Evolutionary conservation across 2,329 filamentous ascomycete species (phyloP), one percentile per base, ranked within the genome.

Genomic region (Ceratocystis colombiana): DNA sequence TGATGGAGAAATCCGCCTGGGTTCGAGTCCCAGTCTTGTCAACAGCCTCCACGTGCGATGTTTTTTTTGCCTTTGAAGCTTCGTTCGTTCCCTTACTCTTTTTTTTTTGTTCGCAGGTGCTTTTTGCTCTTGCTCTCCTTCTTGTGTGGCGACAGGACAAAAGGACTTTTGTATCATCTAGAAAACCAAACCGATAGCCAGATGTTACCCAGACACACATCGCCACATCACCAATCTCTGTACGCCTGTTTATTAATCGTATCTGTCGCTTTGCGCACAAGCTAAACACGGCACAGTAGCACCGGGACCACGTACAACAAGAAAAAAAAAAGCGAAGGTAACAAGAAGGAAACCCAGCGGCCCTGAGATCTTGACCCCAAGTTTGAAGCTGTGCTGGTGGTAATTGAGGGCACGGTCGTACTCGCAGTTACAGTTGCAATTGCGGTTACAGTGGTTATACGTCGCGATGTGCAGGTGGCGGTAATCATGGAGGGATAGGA

Each of bases 1-100:
- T 67, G 65, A 67, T 67, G 65, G 65, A 67, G 65, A 64, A 67
- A 67, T 67, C 65, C 65, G 65, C 65, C 65, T 67, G 65, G 65
- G 65, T 67, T 67, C 65, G 65, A 67, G 65, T 67, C 65, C 65
- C 65, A 67, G 65, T 67, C 65, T 67, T 67, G 65, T 67, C 65
- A 67, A 8, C 33, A 53, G 37, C 37, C 10, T 15, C 37, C 5
- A 41, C 0, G 20, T 0, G n/a, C 46, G 6, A 2, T 48, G 5
- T 48, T 59, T 66, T 33, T 66, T 63, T 63, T 46, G 44, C 8
- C 3, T 3, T 12, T 12, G 10, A 15, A 41, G 37, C 12, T 15
- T 15, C 12, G 10, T 41, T 4, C 30, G 28, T 25, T 25, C 12
- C 25, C 17, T 5, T 48, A 7, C 10, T 25, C 7, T 15, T 5